Evolutionary conservation across 2,329 filamentous ascomycete species (phyloP).

Genomic region (Fusarium foetens): DNA sequence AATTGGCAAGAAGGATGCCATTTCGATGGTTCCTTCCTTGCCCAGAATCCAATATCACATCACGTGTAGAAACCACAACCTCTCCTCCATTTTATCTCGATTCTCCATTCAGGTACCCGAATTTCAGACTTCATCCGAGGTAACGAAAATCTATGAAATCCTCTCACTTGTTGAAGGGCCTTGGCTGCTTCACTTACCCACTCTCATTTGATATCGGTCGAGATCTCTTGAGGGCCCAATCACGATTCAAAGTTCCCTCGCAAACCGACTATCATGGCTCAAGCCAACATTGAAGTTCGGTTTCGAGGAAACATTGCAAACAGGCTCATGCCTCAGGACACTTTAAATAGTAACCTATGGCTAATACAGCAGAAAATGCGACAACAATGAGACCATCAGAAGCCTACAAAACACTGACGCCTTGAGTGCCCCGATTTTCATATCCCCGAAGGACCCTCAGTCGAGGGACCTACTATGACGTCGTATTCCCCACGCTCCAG

Average conservation of each 20-base stretch:
- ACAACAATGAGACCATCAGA: not conserved
- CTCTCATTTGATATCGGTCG: not conserved
- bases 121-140: not conserved
- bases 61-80: not conserved
- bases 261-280: not conserved
- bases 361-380: not conserved
- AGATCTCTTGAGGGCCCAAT: not conserved
- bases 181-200: not conserved
- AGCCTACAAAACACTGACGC: not conserved
- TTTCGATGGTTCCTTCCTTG: not conserved
- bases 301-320: not conserved
- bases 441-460: slow-evolving; percentile 13
- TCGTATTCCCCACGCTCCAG: slow-evolving; percentile 40
- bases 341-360: not conserved
- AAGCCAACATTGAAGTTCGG: not conserved
- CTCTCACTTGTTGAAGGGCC: not conserved
- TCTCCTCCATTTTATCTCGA: slow-evolving; percentile 5
- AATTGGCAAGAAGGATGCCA: slow-evolving; percentile 2
- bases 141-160: not conserved
- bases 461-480: slow-evolving; percentile 32
- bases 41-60: not conserved
- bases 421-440: slow-evolving; percentile 32
- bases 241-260: not conserved
- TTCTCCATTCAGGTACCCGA: not conserved
- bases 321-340: not conserved